Evolutionary conservation across 768 basidiomycete species (phyloP).

Genomic region (Amanita brunnescens): DNA sequence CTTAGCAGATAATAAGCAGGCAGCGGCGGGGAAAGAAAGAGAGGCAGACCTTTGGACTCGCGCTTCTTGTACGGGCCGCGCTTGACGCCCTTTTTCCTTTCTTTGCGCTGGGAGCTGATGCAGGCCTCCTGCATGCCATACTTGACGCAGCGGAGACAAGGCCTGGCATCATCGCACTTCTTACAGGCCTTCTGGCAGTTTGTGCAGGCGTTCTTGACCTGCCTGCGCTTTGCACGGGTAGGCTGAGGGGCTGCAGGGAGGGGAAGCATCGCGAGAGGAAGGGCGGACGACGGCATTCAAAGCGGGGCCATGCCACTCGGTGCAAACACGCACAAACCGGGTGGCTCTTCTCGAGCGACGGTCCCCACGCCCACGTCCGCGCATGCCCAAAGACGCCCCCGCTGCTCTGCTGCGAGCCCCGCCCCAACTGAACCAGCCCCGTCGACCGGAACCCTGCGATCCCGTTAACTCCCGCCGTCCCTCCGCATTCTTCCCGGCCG

Average conservation of each 20-base stretch:
- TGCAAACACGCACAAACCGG: conserved; percentile 12
- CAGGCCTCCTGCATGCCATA: conserved; percentile 85
- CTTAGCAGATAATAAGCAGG: conserved; percentile 26
- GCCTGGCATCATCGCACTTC: conserved; percentile 86
- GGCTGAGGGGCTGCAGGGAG: conserved; percentile 45
- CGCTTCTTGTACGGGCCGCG: conserved; percentile 92
- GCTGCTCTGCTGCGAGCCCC: conserved; percentile 19
- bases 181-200: conserved; percentile 90
- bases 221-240: conserved; percentile 68
- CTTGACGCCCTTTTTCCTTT: conserved; percentile 83
- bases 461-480: conserved; percentile 22
- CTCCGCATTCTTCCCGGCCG: conserved; percentile 36
- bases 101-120: conserved; percentile 85
- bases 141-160: conserved; percentile 88
- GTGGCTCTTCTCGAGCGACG: no score
- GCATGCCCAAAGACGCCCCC: no score
- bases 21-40: conserved; percentile 14
- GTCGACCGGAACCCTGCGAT: no score
- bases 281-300: conserved; percentile 5
- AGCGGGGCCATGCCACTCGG: conserved; percentile 2
- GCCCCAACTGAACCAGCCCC: no score
- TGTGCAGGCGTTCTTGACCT: conserved; percentile 89
- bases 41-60: conserved; percentile 74
- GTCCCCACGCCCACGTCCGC: no score
- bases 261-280: conserved; percentile 16